Base-by-base conservation (phyloP, 345 rosid species). In the Sonneratia caseolaris region DNA sequence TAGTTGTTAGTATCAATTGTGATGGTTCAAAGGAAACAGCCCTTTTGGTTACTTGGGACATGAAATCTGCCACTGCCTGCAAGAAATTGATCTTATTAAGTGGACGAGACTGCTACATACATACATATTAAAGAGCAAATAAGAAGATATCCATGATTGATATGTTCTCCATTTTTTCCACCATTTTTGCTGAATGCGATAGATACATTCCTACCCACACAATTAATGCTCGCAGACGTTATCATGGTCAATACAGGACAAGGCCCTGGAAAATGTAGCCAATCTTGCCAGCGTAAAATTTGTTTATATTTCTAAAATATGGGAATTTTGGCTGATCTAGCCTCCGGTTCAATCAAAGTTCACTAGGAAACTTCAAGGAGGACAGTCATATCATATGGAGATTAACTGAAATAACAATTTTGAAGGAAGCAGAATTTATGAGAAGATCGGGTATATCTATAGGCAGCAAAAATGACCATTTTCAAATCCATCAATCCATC, bases 21-120 rank as follows among this genome's bases (percentile, higher is more conserved):
- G 87, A 81, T 6, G 98, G 96, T 53, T 84, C 72, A 68, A 88
- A 91, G 72, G 89, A 82, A 61, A 84, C 83, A 37, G 81, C 80
- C 73, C 84, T 82, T 72, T 78, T 81, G 42, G 77, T 76, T 69
- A 82, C 82, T 82, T 80, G 88, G 61, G 96, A 81, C 89, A 94
- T 88, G 76, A 91, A 94, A 37, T 84, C 87, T 56, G 97, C 82
- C 56, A 91, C 82, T 36, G 90, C 95, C 98, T 94, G 84, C 68
- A 68, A 57, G 40, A 71, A 45, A 70, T 69, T n/a, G 66, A 74
- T 22, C 35, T 61, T 22, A 61, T 27, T 9, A 62, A 59, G 36
- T 27, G 11, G 66, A 62, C 37, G 19, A 62, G 37, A 35, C 66
- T 16, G 27, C 64, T 1, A n/a, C 18, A 27, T 62, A 27, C 16